Evolutionary conservation across 345 rosid genomes (phyloP).

Genomic region (Psidium guajava): DNA sequence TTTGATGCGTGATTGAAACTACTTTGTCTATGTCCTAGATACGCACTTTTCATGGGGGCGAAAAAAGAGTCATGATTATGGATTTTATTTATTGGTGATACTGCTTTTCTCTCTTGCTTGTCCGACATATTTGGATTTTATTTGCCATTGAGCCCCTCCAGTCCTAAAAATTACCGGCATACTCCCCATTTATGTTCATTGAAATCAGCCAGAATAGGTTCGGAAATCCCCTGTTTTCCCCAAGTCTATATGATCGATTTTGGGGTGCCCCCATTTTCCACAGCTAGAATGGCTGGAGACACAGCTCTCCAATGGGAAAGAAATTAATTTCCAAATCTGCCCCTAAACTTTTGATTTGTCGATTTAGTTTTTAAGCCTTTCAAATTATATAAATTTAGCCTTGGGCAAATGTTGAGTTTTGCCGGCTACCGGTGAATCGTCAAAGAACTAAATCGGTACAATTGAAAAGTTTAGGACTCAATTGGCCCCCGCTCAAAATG

Average conservation of each 20-base stretch:
- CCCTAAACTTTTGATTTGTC: not conserved
- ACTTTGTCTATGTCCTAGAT: not conserved
- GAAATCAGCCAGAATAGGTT: not conserved
- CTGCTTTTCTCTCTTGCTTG: not conserved
- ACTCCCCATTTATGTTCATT: too few relatives aligned
- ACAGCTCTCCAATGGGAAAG: not conserved
- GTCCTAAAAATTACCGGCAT: not conserved
- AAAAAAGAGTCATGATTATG: not conserved
- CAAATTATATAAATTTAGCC: not conserved
- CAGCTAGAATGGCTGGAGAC: not conserved
- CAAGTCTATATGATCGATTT: too few relatives aligned
- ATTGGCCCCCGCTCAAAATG: fast-evolving
- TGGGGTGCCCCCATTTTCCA: not conserved
- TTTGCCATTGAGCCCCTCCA: not conserved
- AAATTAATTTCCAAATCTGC: not conserved
- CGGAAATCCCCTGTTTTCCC: not conserved
- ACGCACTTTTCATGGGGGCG: not conserved
- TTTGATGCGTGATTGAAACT: not conserved
- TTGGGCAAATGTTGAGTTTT: fast-evolving
- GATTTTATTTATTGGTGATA: not conserved
- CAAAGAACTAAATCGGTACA: not conserved
- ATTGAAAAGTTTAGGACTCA: fast-evolving
- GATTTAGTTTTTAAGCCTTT: not conserved
- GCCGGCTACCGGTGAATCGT: not conserved
- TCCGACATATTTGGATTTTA: not conserved